Evolutionary conservation across 495 filamentous ascomycete genomes (phyloP).

Genomic region (Margaritispora aquatica): DNA sequence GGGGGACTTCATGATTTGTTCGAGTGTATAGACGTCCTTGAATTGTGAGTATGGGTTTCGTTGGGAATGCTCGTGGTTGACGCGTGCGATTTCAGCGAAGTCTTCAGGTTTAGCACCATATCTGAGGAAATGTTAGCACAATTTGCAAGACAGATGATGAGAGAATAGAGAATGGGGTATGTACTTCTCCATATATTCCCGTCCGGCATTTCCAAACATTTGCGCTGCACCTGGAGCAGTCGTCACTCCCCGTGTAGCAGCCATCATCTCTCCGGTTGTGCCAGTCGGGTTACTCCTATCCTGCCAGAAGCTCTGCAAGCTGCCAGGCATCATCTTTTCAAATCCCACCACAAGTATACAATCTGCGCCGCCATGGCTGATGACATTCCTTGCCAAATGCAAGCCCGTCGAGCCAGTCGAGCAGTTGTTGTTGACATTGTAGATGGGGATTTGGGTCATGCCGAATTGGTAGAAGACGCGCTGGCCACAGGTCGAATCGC

Average conservation of each 20-base stretch:
- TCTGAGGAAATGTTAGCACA: slow-evolving; percentile 34
- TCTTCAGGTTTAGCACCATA: slow-evolving; percentile 80
- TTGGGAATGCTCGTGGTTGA: slow-evolving; percentile 87
- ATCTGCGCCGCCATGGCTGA: slow-evolving; percentile 72
- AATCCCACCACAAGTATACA: slow-evolving; percentile 90
- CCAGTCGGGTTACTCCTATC: slow-evolving; percentile 74
- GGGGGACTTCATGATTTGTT: slow-evolving; percentile 71
- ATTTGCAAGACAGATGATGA: not conserved
- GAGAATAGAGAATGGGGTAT: too few species aligned
- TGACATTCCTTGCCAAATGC: slow-evolving; percentile 74
- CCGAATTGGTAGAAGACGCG: slow-evolving; percentile 99
- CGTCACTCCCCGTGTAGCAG: slow-evolving; percentile 66
- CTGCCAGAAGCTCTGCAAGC: slow-evolving; percentile 69
- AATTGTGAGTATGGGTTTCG: slow-evolving; percentile 98
- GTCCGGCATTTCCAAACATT: slow-evolving; percentile 91
- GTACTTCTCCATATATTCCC: slow-evolving; percentile 93
- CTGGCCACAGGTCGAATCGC: slow-evolving; percentile 91
- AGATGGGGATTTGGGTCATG: slow-evolving; percentile 91
- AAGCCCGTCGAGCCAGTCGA: slow-evolving; percentile 87
- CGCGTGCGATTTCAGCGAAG: slow-evolving; percentile 91
- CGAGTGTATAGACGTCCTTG: slow-evolving; percentile 80
- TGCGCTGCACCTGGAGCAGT: slow-evolving; percentile 83
- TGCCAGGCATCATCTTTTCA: slow-evolving; percentile 97
- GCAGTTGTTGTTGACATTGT: slow-evolving; percentile 99
- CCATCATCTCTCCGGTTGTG: slow-evolving; percentile 72